phyloP scores from a whole-genome alignment of 73 alveolate species.

The Tetrahymena borealis region DNA sequence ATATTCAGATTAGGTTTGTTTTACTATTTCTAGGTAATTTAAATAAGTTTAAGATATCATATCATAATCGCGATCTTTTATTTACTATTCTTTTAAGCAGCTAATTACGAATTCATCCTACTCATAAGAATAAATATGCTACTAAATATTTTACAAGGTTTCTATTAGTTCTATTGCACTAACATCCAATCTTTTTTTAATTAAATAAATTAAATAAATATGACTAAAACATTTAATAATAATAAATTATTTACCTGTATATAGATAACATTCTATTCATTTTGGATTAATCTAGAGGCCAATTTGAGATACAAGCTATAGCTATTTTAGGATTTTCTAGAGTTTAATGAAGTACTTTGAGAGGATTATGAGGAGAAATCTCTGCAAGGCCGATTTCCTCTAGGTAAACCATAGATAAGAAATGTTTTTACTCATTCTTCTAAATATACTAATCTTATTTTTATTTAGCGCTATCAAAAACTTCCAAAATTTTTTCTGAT shows the following conservation, averaged over 20 bases:
- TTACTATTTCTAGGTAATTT: neutral
- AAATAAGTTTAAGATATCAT: neutral
- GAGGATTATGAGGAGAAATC: conserved; percentile 52
- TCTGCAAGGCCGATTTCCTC: conserved; percentile 63
- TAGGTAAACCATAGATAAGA: conserved; percentile 31
- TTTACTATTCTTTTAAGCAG: neutral
- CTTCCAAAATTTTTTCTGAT: conserved; percentile 60
- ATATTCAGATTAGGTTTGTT: neutral
- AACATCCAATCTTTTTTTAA: neutral
- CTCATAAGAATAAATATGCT: too few species aligned
- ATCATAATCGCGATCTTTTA: neutral
- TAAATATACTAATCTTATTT: neutral
- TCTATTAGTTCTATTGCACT: neutral
- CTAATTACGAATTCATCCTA: neutral
- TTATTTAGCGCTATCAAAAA: conserved; percentile 52
- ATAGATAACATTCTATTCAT: conserved; percentile 41
- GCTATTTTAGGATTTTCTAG: conserved; percentile 45
- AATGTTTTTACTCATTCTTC: conserved; percentile 16
- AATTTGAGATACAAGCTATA: conserved; percentile 54
- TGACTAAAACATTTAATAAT: neutral
- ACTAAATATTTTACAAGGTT: too few species aligned
- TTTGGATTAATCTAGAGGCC: conserved; percentile 57
- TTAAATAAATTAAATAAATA: neutral
- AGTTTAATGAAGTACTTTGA: conserved; percentile 51
- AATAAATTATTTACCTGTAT: neutral